Evolutionary conservation across 2,329 filamentous ascomycete species (phyloP).

Genomic region (Diplodia corticola): DNA sequence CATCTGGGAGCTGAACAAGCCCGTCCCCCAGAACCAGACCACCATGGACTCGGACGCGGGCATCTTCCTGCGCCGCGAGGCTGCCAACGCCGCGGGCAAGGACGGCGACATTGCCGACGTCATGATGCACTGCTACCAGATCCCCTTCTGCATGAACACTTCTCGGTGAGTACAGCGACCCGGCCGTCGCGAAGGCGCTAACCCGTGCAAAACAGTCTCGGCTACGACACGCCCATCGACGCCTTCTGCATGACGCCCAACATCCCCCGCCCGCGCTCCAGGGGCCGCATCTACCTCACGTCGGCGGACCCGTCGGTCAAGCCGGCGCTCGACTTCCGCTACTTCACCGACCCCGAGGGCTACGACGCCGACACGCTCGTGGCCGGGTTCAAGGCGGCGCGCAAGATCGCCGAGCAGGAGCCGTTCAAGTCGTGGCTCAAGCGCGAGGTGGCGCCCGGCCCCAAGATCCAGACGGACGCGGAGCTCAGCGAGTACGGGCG

Average conservation of each 20-base stretch:
- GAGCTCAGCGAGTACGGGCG: slow-evolving; percentile 80
- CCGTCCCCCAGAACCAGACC: slow-evolving; percentile 75
- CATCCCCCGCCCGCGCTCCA: slow-evolving; percentile 78
- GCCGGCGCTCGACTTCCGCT: slow-evolving; percentile 82
- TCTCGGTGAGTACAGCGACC: slow-evolving; percentile 49
- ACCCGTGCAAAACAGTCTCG: slow-evolving; percentile 54
- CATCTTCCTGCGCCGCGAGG: slow-evolving; percentile 80
- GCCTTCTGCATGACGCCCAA: slow-evolving; percentile 94
- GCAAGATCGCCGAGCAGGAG: slow-evolving; percentile 70
- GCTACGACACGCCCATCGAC: slow-evolving; percentile 69
- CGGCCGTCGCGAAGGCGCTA: neutral
- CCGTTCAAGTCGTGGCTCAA: slow-evolving; percentile 85
- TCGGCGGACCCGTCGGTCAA: slow-evolving; percentile 74
- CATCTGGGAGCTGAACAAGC: slow-evolving; percentile 77
- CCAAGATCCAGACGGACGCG: slow-evolving; percentile 72
- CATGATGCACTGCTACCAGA: slow-evolving; percentile 98
- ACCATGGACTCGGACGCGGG: slow-evolving; percentile 91
- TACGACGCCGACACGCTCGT: slow-evolving; percentile 83
- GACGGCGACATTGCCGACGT: slow-evolving; percentile 79
- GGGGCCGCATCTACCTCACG: slow-evolving; percentile 75
- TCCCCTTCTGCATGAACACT: slow-evolving; percentile 88
- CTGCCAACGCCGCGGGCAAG: slow-evolving; percentile 64
- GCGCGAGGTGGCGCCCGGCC: slow-evolving; percentile 77
- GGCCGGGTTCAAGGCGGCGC: slow-evolving; percentile 73
- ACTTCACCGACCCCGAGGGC: slow-evolving; percentile 83